Evolutionary conservation across 768 basidiomycete genomes (phyloP).

Genomic region (Amanita polypyramis): DNA sequence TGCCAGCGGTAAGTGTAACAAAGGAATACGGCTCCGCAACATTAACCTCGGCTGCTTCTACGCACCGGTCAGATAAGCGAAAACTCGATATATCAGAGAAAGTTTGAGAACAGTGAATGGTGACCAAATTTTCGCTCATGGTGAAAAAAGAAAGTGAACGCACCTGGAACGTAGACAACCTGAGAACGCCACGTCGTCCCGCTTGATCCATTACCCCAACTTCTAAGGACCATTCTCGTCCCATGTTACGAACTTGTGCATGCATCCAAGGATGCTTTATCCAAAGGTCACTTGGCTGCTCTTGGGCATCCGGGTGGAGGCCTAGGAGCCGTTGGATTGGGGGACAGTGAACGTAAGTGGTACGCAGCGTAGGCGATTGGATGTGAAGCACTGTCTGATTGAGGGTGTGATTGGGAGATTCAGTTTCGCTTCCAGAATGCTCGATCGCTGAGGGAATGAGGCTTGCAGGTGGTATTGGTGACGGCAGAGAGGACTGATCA

Average conservation of each 20-base stretch:
- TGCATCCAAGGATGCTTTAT: conserved; percentile 68
- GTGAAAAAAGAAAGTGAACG: conserved; percentile 7
- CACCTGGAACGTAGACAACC: conserved; percentile 80
- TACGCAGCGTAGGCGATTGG: conserved; percentile 63
- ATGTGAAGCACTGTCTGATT: conserved; percentile 68
- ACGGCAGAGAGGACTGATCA: conserved; percentile 43
- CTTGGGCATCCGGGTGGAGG: conserved; percentile 7
- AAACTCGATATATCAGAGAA: neutral
- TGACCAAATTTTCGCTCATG: neutral
- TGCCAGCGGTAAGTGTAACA: conserved; percentile 62
- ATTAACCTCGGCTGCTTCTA: conserved; percentile 35
- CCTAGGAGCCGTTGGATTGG: conserved; percentile 11
- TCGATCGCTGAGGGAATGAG: conserved; percentile 30
- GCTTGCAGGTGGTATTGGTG: conserved; percentile 33
- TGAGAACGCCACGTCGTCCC: conserved; percentile 47
- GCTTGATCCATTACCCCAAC: conserved; percentile 59
- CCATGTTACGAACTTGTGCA: conserved; percentile 60
- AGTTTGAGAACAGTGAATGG: neutral
- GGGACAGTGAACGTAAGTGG: conserved; percentile 61
- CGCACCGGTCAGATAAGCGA: neutral
- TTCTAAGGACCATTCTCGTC: conserved; percentile 65
- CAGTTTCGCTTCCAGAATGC: conserved; percentile 17
- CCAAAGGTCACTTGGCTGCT: conserved; percentile 29
- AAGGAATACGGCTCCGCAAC: conserved; percentile 27
- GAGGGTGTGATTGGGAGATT: conserved; percentile 26